Base-by-base conservation (phyloP, 441 rosid species). In the Pelargonium cotyledonis region DNA sequence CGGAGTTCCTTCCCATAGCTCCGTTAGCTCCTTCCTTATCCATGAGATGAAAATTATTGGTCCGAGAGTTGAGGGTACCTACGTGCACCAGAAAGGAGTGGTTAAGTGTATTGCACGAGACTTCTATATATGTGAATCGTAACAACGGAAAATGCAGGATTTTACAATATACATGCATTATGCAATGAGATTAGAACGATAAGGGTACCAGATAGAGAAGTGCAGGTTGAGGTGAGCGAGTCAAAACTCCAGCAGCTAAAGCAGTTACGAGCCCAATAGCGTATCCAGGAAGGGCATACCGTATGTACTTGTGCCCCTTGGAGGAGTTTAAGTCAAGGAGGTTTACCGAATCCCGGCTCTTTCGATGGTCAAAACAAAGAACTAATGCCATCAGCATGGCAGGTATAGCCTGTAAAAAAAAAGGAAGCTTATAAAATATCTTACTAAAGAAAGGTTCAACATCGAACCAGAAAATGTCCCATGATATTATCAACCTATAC, bases 61-160 rank as follows among this genome's bases (percentile, higher is more conserved):
- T 77, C 99, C 97, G 29, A 95, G 72, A 0, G 97, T 95, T 0
- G 91, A 91, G 63, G 99, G 96, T 77, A 95, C 97, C 99, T 95
- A 62, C 43, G 68, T 55, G 62, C 57, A 44, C 46, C 77, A 63
- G 29, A 21, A 68, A 1, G 12, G 55, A 14, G 55, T 14, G 12
- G n/a, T 14, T 14, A 47, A 47, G n/a, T 47, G 8, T 3, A 21
- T 58, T 21, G 9, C 29, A 58, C n/a, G 62, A 57, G 29, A n/a
- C n/a, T 47, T 11, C 1, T 8, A 1, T 47, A 8, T 5, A 14
- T 2, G n/a, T 47, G 12, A 8, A 47, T 14, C 55, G 8, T 4
- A 29, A 29, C 2, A 29, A 29, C 3, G 35, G 4, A 29, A 29
- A 29, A 2, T 29, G 35, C 35, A 29, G 35, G 35, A 47, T 1